These are phyloP conservation scores for Uncinocarpus reesii DNA, from an alignment of 2,329 filamentous ascomycete genomes.

Conservation along the genomic window DNA sequence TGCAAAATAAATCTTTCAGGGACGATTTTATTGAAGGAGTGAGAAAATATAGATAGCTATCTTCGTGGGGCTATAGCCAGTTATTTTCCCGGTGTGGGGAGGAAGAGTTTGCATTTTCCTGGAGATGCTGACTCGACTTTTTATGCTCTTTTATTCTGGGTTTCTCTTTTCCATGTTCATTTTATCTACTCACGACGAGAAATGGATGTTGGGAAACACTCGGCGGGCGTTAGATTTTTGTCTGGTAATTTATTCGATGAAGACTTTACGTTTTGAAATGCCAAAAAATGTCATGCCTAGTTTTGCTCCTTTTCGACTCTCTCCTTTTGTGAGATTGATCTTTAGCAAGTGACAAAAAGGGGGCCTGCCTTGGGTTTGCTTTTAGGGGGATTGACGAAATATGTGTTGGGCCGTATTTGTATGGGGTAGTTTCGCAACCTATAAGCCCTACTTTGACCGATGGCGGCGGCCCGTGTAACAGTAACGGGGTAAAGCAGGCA, in stretches of 20 bases:
- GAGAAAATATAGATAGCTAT: background rate
- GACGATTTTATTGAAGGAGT: background rate
- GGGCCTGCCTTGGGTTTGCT: no score
- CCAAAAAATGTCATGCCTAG: slow-evolving; percentile 4
- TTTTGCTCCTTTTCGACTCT: background rate
- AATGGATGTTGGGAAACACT: slow-evolving; percentile 12
- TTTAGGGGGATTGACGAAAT: no score
- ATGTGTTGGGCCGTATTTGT: no score
- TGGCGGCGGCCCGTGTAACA: no score
- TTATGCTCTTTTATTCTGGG: slow-evolving; percentile 4
- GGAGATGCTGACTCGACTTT: background rate
- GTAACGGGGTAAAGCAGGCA: no score
- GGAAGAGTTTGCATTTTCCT: background rate
- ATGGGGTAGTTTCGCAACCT: no score
- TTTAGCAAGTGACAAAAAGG: no score
- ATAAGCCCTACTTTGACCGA: no score
- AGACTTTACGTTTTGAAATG: slow-evolving; percentile 6
- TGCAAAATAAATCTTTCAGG: slow-evolving; percentile 36
- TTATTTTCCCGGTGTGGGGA: background rate
- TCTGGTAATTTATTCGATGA: slow-evolving; percentile 8
- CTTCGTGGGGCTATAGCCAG: background rate
- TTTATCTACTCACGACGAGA: slow-evolving; percentile 11
- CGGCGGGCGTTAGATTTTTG: slow-evolving; percentile 12
- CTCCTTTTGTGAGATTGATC: no score
- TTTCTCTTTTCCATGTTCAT: slow-evolving; percentile 12